A percentile compares a stretch with the other conserved stretches of the same genome.
phyloP scores from a whole-genome alignment of 2,329 filamentous ascomycete species.

The Diaporthe nobilis region DNA sequence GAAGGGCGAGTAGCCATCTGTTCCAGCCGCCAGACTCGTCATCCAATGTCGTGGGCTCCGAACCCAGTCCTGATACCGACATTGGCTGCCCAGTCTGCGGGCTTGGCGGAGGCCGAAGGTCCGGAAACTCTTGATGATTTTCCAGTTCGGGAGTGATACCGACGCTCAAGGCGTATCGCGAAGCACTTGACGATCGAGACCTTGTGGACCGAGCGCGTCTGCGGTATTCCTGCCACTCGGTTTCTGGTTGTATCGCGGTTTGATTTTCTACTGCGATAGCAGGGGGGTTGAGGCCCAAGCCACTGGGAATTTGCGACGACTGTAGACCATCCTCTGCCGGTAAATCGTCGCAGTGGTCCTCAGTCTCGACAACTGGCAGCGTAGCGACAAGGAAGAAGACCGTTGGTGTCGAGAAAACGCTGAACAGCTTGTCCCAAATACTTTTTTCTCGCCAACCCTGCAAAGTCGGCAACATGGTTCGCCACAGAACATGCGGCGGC shows the following conservation, averaged over 20 bases:
- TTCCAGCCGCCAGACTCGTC: slow-evolving; percentile 79
- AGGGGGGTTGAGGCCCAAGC: slow-evolving; percentile 51
- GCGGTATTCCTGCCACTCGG: slow-evolving; percentile 73
- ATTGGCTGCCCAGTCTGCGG: slow-evolving; percentile 43
- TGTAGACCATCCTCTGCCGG: slow-evolving; percentile 55
- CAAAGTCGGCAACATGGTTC: slow-evolving; percentile 89
- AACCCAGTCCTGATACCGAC: slow-evolving; percentile 18
- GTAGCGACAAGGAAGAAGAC: slow-evolving; percentile 93
- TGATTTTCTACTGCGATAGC: slow-evolving; percentile 54
- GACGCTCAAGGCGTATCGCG: slow-evolving; percentile 27
- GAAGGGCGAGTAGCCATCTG: slow-evolving; percentile 88
- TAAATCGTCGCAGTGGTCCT: slow-evolving; percentile 73
- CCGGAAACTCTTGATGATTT: slow-evolving; percentile 38
- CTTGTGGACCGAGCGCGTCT: slow-evolving; percentile 58
- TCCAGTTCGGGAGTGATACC: slow-evolving; percentile 24
- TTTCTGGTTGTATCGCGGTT: slow-evolving; percentile 57
- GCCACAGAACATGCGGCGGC: slow-evolving; percentile 77
- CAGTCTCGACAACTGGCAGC: slow-evolving; percentile 89
- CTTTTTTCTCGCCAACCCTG: slow-evolving; percentile 85
- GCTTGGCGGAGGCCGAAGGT: slow-evolving; percentile 5
- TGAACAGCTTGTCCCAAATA: slow-evolving; percentile 87
- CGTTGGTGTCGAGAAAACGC: slow-evolving; percentile 86
- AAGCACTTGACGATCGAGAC: slow-evolving; percentile 43
- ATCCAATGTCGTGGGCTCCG: slow-evolving; percentile 39
- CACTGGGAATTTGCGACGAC: slow-evolving; percentile 49